These are phyloP conservation scores for Saccharomyces hybrid DNA, from an alignment of 1,139 yeast genomes.

Conservation along the genomic window DNA sequence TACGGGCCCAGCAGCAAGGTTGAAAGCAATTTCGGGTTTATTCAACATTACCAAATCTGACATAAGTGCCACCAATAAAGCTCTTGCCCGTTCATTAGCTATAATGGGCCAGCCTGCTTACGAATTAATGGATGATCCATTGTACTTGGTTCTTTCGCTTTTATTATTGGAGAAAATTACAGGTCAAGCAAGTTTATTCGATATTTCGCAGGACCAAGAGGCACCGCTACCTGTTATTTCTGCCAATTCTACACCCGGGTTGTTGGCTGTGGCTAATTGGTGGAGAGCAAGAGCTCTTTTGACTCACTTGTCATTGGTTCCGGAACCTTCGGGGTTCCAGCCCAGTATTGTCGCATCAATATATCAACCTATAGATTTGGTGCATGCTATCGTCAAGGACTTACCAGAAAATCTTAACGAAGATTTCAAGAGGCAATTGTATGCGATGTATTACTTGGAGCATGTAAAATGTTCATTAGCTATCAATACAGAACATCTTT, in stretches of 20 bases:
- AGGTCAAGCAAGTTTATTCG: slow-evolving; percentile 30
- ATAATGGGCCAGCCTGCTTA: slow-evolving; percentile 60
- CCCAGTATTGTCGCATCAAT: slow-evolving; percentile 33
- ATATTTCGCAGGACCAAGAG: slow-evolving; percentile 15
- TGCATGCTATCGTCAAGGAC: slow-evolving; percentile 24
- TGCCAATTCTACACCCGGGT: slow-evolving; percentile 7
- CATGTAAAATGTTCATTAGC: slow-evolving; percentile 55
- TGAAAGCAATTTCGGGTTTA: slow-evolving; percentile 31
- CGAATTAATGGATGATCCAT: slow-evolving; percentile 50
- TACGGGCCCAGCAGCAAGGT: slow-evolving; percentile 68
- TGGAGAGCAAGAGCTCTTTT: slow-evolving; percentile 67
- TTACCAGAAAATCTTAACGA: slow-evolving; percentile 21
- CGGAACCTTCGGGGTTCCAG: slow-evolving; percentile 47
- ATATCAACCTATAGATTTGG: slow-evolving; percentile 24
- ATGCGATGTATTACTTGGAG: slow-evolving; percentile 54
- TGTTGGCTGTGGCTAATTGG: slow-evolving; percentile 50
- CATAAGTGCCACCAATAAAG: slow-evolving; percentile 25
- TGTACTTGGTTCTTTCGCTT: slow-evolving; percentile 43
- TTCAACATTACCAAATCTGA: slow-evolving; percentile 10
- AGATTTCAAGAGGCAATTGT: slow-evolving; percentile 33
- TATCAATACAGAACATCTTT: slow-evolving; percentile 52
- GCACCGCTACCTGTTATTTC: slow-evolving; percentile 22
- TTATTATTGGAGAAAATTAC: slow-evolving; percentile 46
- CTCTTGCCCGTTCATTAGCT: slow-evolving; percentile 35
- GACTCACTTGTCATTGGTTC: slow-evolving; percentile 51